Evolutionary conservation across 345 rosid genomes (phyloP), one percentile per base, ranked within the genome.

Genomic region (Arabidopsis suecica): DNA sequence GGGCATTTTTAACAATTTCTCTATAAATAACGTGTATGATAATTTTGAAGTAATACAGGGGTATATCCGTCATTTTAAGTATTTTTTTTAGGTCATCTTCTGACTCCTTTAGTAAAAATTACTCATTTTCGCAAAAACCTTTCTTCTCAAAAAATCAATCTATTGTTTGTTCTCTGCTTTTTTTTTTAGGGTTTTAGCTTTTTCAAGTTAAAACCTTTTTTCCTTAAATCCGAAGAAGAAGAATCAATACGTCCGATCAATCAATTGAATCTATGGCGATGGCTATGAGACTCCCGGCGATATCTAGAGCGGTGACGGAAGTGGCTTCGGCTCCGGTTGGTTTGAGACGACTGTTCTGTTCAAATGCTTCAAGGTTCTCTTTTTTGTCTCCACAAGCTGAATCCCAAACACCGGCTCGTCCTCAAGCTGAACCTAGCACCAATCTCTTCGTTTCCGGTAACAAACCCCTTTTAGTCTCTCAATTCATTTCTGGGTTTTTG

Each of bases 371-470:
- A 3, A 83, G 82, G 58, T 72, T 78, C 28, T 71, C 85, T 7
- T 68, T 86, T 38, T 53, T 75, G 44, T 69, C 86, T 32, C 40
- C 88, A 28, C 78, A 84, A 61, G 5, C 78, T 34, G 68, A 80
- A 38, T 53, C 87, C 20, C 57, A 72, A 9, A 7, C 79, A n/a
- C 79, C 88, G 1, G 81, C 85, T 65, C 84, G 84, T 2, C 90
- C 86, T 76, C 76, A 85, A 81, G 90, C 93, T 3, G 89, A 86
- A 47, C 97, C 98, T 63, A 91, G 79, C 80, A 77, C 89, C 65
- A 87, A 90, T 69, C 93, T 93, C 76, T 90, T 90, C 58, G 86
- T 90, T 81, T 86, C 93, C 7, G 95, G 96, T 66, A 78, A 59
- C 25, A 3, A 16, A 10, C 18, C 66, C 66, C 9, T 50, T 40